Percentiles rank a stretch among this genome's conserved stretches.
Conservation (phyloP, 768 basidiomycete species). For the Collybia mongolica region DNA sequence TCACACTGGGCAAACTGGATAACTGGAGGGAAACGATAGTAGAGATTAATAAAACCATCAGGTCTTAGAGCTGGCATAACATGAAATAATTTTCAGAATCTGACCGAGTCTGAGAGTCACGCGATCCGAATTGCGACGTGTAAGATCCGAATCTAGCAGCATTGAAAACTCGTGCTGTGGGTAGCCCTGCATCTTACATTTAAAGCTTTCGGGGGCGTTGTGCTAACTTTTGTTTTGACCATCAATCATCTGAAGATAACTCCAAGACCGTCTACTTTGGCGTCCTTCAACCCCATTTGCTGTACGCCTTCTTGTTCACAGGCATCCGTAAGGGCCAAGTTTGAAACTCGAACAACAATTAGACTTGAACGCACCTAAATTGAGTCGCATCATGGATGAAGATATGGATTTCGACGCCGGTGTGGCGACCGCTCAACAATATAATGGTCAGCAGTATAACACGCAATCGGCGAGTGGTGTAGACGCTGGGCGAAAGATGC, state of each 20-base stretch:
- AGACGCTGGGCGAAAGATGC: constrained; percentile 62
- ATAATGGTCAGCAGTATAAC: constrained; percentile 30
- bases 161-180: constrained; percentile 26
- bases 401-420: constrained; percentile 68
- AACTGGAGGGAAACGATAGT: constrained; percentile 52
- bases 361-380: constrained; percentile 8
- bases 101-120: neutral
- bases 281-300: neutral
- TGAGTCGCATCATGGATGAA: constrained; percentile 60
- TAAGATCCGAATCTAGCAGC: constrained; percentile 44
- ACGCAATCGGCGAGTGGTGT: constrained; percentile 19
- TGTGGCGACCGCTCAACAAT: constrained; percentile 27
- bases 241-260: constrained; percentile 22
- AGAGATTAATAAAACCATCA: constrained; percentile 12
- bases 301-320: constrained; percentile 2
- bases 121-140: constrained; percentile 36
- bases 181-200: constrained; percentile 15
- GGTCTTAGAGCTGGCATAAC: constrained; percentile 7
- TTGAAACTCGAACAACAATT: constrained; percentile 7
- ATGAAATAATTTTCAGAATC: too few relatives aligned
- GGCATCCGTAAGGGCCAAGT: constrained; percentile 9
- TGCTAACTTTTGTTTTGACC: constrained; percentile 16
- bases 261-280: constrained; percentile 2
- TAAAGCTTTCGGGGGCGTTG: constrained; percentile 13
- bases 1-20: constrained; percentile 69